Base-by-base conservation (phyloP, 148 eudicot genomes). In the Arctostaphylos glauca region DNA sequence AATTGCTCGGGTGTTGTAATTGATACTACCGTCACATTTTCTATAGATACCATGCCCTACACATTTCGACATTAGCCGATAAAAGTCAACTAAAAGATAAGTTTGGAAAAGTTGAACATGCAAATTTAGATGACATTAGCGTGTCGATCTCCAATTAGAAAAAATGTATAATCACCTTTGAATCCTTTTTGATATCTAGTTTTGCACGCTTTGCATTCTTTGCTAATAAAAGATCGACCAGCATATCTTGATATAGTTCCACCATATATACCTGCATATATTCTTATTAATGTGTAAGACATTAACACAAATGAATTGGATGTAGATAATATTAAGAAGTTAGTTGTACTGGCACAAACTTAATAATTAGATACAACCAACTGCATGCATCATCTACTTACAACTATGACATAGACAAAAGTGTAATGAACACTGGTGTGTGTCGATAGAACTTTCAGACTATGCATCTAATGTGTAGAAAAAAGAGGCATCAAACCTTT, bases 21-120 rank as follows among this genome's bases (percentile, higher is more conserved):
- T 55, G 92, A 82, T 71, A 84, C 86, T 82, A 87, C 54, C 2
- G 96, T 93, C 44, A 87, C 99, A 85, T 94, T 97, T 79, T 97
- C 99, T 72, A 97, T 93, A 19, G 86, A 90, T 52, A 97, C 99
- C 99, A 97, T 94, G 15, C 99, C 99, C 99, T 97, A 54, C 68
- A 56, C 25, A 56, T 71, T 21, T 43, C 81, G 56, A 47, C 0
- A 60, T 23, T 23, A 50, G 75, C 53, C 48, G 16, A 23, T 48
- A n/a, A 54, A 9, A 66, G 71, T 66, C 44, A 66, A 66, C 5
- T 66, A 9, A 56, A 73, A 54, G 52, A 70, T 4, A 21, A 76
- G 64, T 54, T 23, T 77, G 56, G 49, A 76, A 10, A 38, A 47
- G 80, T 54, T 5, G 5, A 66, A 66, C 44, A 31, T 31, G 71